Base-by-base conservation (phyloP, 2,329 filamentous ascomycete species). In the Epichloe typhina region DNA sequence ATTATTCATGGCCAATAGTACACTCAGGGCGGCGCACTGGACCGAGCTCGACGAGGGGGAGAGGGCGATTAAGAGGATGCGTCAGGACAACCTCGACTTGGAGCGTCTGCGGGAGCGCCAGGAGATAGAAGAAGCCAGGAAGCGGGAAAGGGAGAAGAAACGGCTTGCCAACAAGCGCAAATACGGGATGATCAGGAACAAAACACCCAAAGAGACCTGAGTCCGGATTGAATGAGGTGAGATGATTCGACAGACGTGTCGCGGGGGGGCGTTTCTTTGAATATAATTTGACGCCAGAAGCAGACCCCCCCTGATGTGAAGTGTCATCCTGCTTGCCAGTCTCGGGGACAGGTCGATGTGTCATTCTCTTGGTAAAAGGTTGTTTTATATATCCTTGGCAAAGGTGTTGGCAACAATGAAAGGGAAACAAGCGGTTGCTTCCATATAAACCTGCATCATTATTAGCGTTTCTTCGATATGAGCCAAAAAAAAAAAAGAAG, bases 321-420 rank as follows among this genome's bases (percentile, higher is more conserved):
- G 17, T 17, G 17, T 17, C 17, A 17, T 17, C 17, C 17, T 17
- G 17, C 17, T 17, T 17, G 17, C 17, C 17, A 17, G 17, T 17
- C 17, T 17, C 17, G 17, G 17, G 17, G 17, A 17, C 17, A 17
- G 26, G 26, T 31, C 26, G 8, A 11, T 31, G 26, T 31, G 26
- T 31, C 8, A 31, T 31, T 44, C 17, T 31, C 23, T 12, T 35
- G 23, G 26, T 17, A 35, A 1, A 6, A 15, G 46, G 42, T 47
- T 55, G 54, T 1, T 35, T 50, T 55, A 58, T 38, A 61, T 59
- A 43, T 75, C 75, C 53, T 80, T 82, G 13, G 80, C 80, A 66
- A 84, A 84, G 0, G 80, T 83, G 54, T 80, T 80, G 38, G 80
- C 80, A 23, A 84, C 80, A 53, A 84, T 83, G 26, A 83, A 74